phyloP scores from a whole-genome alignment of 192 early-diverging fungal genomes.

The Oehlia diaphana region DNA sequence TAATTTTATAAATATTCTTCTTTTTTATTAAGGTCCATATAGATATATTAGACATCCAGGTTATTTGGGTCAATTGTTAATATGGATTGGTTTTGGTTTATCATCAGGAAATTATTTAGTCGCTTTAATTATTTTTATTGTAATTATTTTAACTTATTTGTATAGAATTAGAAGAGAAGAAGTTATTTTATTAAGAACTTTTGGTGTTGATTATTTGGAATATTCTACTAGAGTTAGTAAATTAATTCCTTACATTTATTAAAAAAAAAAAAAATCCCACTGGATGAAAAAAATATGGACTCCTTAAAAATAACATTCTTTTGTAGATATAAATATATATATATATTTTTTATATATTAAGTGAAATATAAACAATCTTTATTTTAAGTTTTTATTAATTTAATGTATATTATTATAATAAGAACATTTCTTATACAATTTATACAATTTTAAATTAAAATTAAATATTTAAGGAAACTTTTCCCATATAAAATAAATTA shows the following conservation, averaged over 20 bases:
- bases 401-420: neutral
- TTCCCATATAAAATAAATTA: no score
- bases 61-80: conserved; percentile 33
- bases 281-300: no score
- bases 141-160: conserved; percentile 25
- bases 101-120: conserved; percentile 30
- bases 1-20: no score
- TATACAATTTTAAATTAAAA: no score
- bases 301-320: no score
- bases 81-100: conserved; percentile 40
- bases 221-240: conserved; percentile 27
- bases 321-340: no score
- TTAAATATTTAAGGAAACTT: no score
- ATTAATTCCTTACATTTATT: conserved; percentile 19
- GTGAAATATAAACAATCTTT: neutral
- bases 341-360: no score
- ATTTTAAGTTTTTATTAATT: neutral
- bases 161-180: conserved; percentile 39
- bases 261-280: neutral
- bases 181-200: conserved; percentile 34
- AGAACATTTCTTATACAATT: no score
- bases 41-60: conserved; percentile 41
- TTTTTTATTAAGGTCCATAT: conserved; percentile 36
- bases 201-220: conserved; percentile 46
- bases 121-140: conserved; percentile 16